Conservation (phyloP, 2,329 filamentous ascomycete species). For the Shiraia sp. region DNA sequence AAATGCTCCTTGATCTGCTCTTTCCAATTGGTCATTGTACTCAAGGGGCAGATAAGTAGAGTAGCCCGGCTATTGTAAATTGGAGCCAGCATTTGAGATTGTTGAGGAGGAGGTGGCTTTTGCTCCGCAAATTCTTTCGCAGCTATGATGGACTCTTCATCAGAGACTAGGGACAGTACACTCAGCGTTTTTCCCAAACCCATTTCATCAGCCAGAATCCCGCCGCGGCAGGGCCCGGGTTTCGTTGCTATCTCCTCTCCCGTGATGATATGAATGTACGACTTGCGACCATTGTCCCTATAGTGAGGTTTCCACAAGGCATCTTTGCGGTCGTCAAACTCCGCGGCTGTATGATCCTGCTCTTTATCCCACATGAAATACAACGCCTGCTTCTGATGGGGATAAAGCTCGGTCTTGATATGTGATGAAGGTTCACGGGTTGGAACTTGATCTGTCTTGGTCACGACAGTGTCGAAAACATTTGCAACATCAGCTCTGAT, state of each 20-base stretch:
- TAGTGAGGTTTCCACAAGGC: slow-evolving; percentile 76
- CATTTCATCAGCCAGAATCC: slow-evolving; percentile 57
- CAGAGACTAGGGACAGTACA: slow-evolving; percentile 75
- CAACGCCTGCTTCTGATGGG: slow-evolving; percentile 88
- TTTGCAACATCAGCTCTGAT: slow-evolving; percentile 81
- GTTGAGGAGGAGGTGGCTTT: slow-evolving; percentile 46
- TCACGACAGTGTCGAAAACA: slow-evolving; percentile 84
- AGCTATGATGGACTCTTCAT: slow-evolving; percentile 59
- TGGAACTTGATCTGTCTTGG: slow-evolving; percentile 71
- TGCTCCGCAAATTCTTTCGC: slow-evolving; percentile 65
- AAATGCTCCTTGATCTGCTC: slow-evolving; percentile 87
- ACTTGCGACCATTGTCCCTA: slow-evolving; percentile 59
- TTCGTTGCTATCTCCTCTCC: slow-evolving; percentile 49
- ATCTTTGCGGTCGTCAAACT: slow-evolving; percentile 66
- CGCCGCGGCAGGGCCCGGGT: slow-evolving; percentile 46
- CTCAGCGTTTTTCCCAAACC: slow-evolving; percentile 66
- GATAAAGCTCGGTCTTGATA: slow-evolving; percentile 68
- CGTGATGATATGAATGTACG: slow-evolving; percentile 85
- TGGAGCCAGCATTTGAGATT: slow-evolving; percentile 21
- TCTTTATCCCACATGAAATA: slow-evolving; percentile 85
- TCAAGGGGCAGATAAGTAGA: slow-evolving; percentile 84
- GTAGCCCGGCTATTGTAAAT: slow-evolving; percentile 75
- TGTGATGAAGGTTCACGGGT: slow-evolving; percentile 70
- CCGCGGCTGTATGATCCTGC: slow-evolving; percentile 62
- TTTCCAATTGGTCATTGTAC: slow-evolving; percentile 92